These are phyloP conservation scores for Suhomyces bolitotheri DNA, from an alignment of 1,139 yeast species.

Conservation along the genomic window DNA sequence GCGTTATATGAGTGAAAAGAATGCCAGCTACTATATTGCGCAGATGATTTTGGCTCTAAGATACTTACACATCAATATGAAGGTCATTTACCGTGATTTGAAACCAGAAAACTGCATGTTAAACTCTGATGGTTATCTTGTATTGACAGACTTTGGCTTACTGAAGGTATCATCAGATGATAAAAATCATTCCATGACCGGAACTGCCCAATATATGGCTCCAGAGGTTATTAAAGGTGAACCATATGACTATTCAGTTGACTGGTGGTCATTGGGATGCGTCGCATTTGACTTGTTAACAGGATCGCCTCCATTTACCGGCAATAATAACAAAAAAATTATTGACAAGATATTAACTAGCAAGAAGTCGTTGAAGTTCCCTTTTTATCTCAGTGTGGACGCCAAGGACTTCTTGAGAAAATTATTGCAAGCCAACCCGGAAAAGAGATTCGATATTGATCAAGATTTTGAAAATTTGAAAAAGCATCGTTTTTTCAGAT, in stretches of 20 bases:
- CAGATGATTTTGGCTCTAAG: conserved; percentile 81
- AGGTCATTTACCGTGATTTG: conserved; percentile 87
- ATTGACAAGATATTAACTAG: conserved; percentile 69
- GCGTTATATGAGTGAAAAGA: conserved; percentile 58
- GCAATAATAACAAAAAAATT: conserved; percentile 79
- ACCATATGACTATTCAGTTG: conserved; percentile 84
- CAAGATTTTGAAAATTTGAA: conserved; percentile 53
- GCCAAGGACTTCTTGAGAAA: conserved; percentile 81
- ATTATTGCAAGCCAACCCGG: conserved; percentile 71
- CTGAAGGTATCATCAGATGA: conserved; percentile 66
- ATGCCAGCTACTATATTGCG: conserved; percentile 80
- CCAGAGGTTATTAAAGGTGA: conserved; percentile 88
- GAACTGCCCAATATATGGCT: conserved; percentile 96
- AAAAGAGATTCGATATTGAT: conserved; percentile 72
- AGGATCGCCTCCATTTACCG: conserved; percentile 94
- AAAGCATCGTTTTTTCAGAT: conserved; percentile 76
- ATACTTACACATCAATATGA: conserved; percentile 70
- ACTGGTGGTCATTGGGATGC: conserved; percentile 98
- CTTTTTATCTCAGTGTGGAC: conserved; percentile 78
- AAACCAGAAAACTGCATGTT: conserved; percentile 93
- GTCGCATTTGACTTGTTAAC: conserved; percentile 83
- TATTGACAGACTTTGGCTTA: conserved; percentile 88
- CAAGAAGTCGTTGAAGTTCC: conserved; percentile 72
- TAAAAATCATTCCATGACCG: conserved; percentile 69
- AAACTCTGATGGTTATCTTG: conserved; percentile 75